These are phyloP conservation scores for Paratinospora sagittata DNA, from an alignment of 164 flowering plant species.

Conservation along the genomic window DNA sequence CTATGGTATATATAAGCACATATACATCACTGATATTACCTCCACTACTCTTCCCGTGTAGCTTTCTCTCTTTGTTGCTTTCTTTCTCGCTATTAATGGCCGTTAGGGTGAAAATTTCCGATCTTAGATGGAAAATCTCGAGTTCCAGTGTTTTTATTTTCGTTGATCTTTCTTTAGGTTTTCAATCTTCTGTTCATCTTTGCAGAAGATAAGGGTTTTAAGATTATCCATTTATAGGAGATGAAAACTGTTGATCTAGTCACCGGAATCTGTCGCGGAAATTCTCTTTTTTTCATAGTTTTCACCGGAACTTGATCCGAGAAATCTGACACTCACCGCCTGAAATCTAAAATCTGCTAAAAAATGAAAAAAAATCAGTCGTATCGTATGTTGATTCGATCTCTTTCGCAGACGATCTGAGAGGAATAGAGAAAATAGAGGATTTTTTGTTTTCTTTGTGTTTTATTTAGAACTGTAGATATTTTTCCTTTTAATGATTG, in stretches of 20 bases:
- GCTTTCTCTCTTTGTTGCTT: neutral
- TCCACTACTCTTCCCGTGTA: neutral
- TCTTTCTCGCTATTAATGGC: neutral
- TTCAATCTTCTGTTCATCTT: neutral
- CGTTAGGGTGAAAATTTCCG: neutral
- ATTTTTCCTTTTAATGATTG: neutral
- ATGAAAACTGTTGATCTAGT: too few relatives aligned
- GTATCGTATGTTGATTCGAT: neutral
- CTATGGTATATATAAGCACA: neutral
- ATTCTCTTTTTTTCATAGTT: too few relatives aligned
- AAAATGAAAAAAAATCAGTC: neutral
- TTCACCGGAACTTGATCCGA: too few relatives aligned
- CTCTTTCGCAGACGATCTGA: neutral
- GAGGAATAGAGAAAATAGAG: neutral
- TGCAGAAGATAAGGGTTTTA: neutral
- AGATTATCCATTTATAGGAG: too few relatives aligned
- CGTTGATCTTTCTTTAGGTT: neutral
- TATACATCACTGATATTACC: conserved; percentile 1
- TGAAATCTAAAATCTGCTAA: neutral
- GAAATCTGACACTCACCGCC: neutral
- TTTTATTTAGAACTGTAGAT: neutral
- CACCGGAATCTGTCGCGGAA: too few relatives aligned
- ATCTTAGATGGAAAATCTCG: neutral
- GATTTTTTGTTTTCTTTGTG: neutral
- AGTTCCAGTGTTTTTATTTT: neutral